Base-by-base conservation (phyloP, 495 filamentous ascomycete species). In the Hyaloscypha bicolor region DNA sequence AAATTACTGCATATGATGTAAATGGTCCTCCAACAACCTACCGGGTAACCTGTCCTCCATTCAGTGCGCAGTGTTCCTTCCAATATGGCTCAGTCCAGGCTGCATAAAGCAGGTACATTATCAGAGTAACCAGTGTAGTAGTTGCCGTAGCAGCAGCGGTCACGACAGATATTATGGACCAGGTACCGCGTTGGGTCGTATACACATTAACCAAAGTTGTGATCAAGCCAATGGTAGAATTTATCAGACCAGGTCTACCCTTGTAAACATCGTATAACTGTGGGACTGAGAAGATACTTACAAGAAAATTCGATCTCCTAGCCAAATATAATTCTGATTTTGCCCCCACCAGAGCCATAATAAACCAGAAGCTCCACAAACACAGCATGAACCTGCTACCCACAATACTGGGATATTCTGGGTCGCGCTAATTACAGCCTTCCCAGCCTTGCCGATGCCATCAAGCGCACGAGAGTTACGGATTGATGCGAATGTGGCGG, bases 131-230 rank as follows among this genome's bases (percentile, higher is more conserved):
- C 1, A 57, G 48, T 33, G 63, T 65, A 11, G 32, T 55, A n/a
- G 16, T 51, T 42, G 63, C 52, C 30, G 45, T 57, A 4, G 57
- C 68, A 35, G 74, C 69, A 3, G 75, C 64, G 11, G 75, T 80
- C 5, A 76, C 62, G 42, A 76, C 71, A 30, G 75, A 77, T 55
- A 77, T 80, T 19, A 80, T 72, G 25, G 71, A 75, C 73, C 69
- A 77, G 29, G 74, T 55, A 29, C 78, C 73, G 31, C 72, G 55
- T 52, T 76, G 69, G 6, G 76, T 71, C 22, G 78, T 73, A 56
- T 79, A 80, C 16, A 81, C 66, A 71, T 75, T 81, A 12, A 81
- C 66, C 14, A 80, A 62, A 19, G 74, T 78, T 12, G 72, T 71
- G 9, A 79, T 65, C 11, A 81, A 62, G 2, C 77, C 76, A 48